Evolutionary conservation across 495 filamentous ascomycete genomes (phyloP), one percentile per base, ranked within the genome.

Genomic region (Penicillium cataractarum): DNA sequence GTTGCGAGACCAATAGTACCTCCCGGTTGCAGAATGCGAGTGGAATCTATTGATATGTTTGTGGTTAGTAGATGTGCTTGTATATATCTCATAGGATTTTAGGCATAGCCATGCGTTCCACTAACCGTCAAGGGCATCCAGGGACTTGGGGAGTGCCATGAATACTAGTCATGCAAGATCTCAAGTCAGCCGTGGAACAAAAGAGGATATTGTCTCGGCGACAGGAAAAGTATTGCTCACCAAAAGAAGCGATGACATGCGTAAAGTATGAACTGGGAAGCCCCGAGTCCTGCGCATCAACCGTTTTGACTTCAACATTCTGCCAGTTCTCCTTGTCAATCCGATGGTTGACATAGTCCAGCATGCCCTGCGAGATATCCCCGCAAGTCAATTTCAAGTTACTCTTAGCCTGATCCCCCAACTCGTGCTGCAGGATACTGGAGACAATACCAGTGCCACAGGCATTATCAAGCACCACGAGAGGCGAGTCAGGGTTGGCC

Each of bases 361-460:
- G 57, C 68, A 79, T 74, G 9, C 48, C 62, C 26, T 66, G 53
- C 2, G 74, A 74, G 19, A 80, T 62, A 57, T 81, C 79, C 15
- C 76, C 76, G 22, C 72, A 78, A 5, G 71, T 75, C 51, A 81
- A 50, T 8, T 69, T 61, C 66, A 70, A 68, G 6, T 58, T 65
- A 2, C 56, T 42, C 39, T 73, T 71, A n/a, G 51, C 53, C 9
- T 62, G 12, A 4, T 60, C 56, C 27, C 68, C 64, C 9, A 81
- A 42, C 9, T 65, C 59, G 2, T 52, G 31, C 19, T 78, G 58
- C 8, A 80, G 67, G 5, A 64, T 55, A 21, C 65, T 69, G 8
- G 76, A 72, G 19, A 79, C 63, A 40, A 81, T 67, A 0, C 77
- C 78, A 27, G 77, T 75, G n/a, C 79, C 78, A 50, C 77, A 81